phyloP scores from a whole-genome alignment of 306 rosid species.

The Mucuna pruriens region DNA sequence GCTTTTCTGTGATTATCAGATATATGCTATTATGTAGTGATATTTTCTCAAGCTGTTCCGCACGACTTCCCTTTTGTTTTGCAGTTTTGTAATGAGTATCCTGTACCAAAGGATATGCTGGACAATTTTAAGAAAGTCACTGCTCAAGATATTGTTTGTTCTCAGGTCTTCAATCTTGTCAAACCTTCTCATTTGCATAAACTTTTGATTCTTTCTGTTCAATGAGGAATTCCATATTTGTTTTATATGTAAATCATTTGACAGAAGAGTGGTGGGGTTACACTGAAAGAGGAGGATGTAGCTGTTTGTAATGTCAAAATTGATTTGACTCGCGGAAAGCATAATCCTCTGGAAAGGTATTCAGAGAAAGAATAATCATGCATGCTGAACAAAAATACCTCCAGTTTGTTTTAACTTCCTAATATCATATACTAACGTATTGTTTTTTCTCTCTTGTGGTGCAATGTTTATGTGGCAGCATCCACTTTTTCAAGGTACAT shows the following conservation, averaged over 20 bases:
- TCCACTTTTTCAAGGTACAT: slow-evolving; percentile 87
- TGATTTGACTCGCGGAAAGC: slow-evolving; percentile 92
- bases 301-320: slow-evolving; percentile 81
- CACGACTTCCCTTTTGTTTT: slow-evolving; percentile 9
- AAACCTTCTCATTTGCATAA: slow-evolving; percentile 21
- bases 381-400: slow-evolving; percentile 5
- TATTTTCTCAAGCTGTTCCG: background rate
- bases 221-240: background rate
- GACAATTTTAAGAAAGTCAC: slow-evolving; percentile 83
- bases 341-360: slow-evolving; percentile 92
- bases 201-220: slow-evolving; percentile 30
- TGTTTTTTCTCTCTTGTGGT: slow-evolving; percentile 38
- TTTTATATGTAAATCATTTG: slow-evolving; percentile 19
- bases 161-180: slow-evolving; percentile 63
- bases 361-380: slow-evolving; percentile 31
- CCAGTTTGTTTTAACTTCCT: slow-evolving; percentile 25
- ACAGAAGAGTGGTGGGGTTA: slow-evolving; percentile 84
- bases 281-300: slow-evolving; percentile 79
- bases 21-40: background rate
- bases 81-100: slow-evolving; percentile 94
- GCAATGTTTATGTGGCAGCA: slow-evolving; percentile 65
- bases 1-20: slow-evolving; percentile 20
- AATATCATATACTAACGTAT: slow-evolving; percentile 16
- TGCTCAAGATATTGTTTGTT: slow-evolving; percentile 89
- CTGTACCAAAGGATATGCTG: slow-evolving; percentile 86